These are phyloP conservation scores for Cordyceps javanica DNA, from an alignment of 2,329 filamentous ascomycete species.

Conservation along the genomic window DNA sequence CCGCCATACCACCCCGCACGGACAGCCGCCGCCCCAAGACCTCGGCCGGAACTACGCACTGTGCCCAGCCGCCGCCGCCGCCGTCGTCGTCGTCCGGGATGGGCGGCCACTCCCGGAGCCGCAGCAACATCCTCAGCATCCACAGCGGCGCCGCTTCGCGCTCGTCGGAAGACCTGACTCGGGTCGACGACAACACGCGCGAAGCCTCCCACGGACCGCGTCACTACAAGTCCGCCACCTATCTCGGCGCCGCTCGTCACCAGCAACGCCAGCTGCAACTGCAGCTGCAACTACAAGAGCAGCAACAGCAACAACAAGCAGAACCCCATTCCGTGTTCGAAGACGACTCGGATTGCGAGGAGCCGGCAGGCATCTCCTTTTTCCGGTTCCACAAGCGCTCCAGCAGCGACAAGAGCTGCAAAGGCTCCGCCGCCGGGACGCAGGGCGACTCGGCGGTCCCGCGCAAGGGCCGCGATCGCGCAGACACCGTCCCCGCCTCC, in stretches of 20 bases:
- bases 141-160: conserved; percentile 19
- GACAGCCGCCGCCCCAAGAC: conserved; percentile 7
- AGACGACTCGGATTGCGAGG: conserved; percentile 38
- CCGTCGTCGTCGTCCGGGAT: too few species aligned
- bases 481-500: conserved; percentile 21
- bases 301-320: conserved; percentile 15
- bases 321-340: conserved; percentile 42
- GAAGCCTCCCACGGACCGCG: conserved; percentile 15
- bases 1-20: background rate
- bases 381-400: conserved; percentile 38
- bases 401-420: conserved; percentile 26
- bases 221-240: conserved; percentile 24
- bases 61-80: conserved; percentile 7
- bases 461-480: conserved; percentile 13
- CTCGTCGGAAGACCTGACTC: conserved; percentile 20
- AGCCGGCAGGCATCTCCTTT: conserved; percentile 32
- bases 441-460: background rate
- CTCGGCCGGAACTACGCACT: background rate
- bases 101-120: conserved; percentile 13
- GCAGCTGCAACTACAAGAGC: conserved; percentile 17
- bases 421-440: conserved; percentile 5
- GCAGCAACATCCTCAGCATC: conserved; percentile 13
- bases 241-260: conserved; percentile 17
- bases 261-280: conserved; percentile 18
- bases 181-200: conserved; percentile 11